phyloP scores from a whole-genome alignment of 2,329 filamentous ascomycete genomes.

The Teratosphaeria pseudoeucalypti region DNA sequence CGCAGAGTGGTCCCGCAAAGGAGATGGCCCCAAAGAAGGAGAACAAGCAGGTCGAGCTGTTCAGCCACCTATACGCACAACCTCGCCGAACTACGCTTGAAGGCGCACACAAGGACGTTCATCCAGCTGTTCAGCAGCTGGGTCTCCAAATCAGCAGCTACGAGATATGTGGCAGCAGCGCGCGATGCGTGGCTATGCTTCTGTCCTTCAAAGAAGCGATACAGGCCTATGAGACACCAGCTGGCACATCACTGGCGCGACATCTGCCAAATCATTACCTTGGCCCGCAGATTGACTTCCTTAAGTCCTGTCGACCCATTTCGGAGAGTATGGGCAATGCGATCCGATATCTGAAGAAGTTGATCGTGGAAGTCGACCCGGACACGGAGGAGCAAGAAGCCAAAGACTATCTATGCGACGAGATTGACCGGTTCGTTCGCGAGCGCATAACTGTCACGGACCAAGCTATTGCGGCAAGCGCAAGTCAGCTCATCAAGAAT shows the following conservation, averaged over 20 bases:
- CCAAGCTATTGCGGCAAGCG: slow-evolving; percentile 69
- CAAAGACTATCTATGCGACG: slow-evolving; percentile 65
- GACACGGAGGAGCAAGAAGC: slow-evolving; percentile 72
- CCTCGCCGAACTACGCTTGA: slow-evolving; percentile 56
- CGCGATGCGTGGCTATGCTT: slow-evolving; percentile 76
- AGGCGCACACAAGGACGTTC: slow-evolving; percentile 59
- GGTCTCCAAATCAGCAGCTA: slow-evolving; percentile 88
- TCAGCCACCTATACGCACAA: slow-evolving; percentile 59
- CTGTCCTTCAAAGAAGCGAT: slow-evolving; percentile 90
- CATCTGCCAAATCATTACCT: slow-evolving; percentile 87
- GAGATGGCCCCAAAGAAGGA: slow-evolving; percentile 27
- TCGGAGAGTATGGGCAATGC: slow-evolving; percentile 96
- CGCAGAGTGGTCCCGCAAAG: slow-evolving; percentile 4
- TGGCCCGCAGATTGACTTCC: slow-evolving; percentile 88
- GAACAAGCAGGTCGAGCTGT: slow-evolving; percentile 60
- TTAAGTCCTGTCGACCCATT: slow-evolving; percentile 88
- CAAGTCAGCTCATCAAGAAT: slow-evolving; percentile 62
- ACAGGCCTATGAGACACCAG: slow-evolving; percentile 80
- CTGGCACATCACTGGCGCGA: slow-evolving; percentile 71
- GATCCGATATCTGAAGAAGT: slow-evolving; percentile 86
- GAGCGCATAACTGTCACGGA: slow-evolving; percentile 84
- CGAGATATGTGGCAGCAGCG: slow-evolving; percentile 78
- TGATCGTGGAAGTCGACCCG: slow-evolving; percentile 83
- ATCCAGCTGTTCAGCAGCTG: slow-evolving; percentile 73
- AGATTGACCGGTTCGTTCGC: slow-evolving; percentile 81